A percentile compares a stretch with the other conserved stretches of the same genome.
These are phyloP conservation scores for Smittium culicis DNA, from an alignment of 371 early-diverging fungal genomes.

Conservation along the genomic window DNA sequence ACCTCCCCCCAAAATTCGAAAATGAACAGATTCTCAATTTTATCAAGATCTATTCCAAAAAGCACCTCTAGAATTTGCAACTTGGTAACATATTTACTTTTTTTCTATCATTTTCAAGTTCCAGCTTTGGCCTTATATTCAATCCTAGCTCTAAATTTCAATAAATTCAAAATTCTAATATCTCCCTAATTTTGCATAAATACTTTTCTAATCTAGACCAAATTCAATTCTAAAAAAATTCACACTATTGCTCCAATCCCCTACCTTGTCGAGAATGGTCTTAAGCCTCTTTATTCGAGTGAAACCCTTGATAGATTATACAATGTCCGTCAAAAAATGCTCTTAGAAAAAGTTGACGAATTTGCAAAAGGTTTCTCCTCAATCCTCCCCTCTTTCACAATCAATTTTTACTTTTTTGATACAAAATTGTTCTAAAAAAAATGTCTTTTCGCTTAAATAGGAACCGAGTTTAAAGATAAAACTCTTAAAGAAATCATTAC, in stretches of 20 bases:
- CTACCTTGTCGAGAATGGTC: conserved; percentile 21
- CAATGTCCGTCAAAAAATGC: conserved; percentile 26
- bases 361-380: conserved; percentile 17
- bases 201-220: no score
- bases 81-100: no score
- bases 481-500: conserved; percentile 24
- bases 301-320: conserved; percentile 25
- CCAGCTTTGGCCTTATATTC: no score
- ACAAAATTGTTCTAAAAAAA: neutral
- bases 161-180: no score
- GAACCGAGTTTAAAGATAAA: conserved; percentile 24
- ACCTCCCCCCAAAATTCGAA: no score
- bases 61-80: no score
- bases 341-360: conserved; percentile 28
- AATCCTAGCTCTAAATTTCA: no score
- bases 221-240: neutral
- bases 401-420: conserved; percentile 2
- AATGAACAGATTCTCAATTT: no score
- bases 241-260: conserved; percentile 23
- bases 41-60: no score
- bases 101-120: no score
- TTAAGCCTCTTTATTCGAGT: conserved; percentile 24
- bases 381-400: neutral
- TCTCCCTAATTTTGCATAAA: no score
- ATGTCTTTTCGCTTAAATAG: conserved; percentile 10